Conservation (phyloP, 306 rosid species). For the Malus asiatica region DNA sequence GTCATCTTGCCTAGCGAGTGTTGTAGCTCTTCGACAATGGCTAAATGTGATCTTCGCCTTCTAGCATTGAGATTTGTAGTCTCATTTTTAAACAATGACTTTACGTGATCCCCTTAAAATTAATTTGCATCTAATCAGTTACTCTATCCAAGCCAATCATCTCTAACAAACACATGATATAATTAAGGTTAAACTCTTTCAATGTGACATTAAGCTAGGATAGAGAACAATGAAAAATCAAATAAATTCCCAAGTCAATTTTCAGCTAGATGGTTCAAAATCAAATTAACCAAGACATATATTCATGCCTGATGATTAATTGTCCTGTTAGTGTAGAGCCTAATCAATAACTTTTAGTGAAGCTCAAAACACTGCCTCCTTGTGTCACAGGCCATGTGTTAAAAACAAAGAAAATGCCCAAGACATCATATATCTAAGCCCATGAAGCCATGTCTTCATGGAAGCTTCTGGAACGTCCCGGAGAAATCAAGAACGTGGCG, state of each 20-base stretch:
- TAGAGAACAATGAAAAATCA: background rate
- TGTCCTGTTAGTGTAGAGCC: background rate
- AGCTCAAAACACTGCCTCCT: background rate
- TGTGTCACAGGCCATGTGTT: too few relatives aligned
- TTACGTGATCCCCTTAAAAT: too few relatives aligned
- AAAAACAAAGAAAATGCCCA: too few relatives aligned
- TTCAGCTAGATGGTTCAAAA: background rate
- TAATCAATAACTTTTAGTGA: background rate
- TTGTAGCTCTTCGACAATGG: too few relatives aligned
- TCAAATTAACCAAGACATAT: background rate
- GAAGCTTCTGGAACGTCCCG: too few relatives aligned
- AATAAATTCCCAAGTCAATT: background rate
- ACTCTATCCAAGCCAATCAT: background rate
- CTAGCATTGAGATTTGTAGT: background rate
- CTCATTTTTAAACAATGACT: too few relatives aligned
- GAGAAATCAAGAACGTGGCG: too few relatives aligned
- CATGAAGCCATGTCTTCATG: too few relatives aligned
- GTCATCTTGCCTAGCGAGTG: background rate
- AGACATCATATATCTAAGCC: too few relatives aligned
- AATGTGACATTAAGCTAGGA: background rate
- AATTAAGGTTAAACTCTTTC: background rate
- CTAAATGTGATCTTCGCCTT: too few relatives aligned
- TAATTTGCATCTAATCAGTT: background rate
- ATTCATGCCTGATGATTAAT: background rate
- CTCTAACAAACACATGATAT: background rate